Evolutionary conservation across 352 stramenopile species (phyloP).

Genomic region (Phytophthora agathidicida): DNA sequence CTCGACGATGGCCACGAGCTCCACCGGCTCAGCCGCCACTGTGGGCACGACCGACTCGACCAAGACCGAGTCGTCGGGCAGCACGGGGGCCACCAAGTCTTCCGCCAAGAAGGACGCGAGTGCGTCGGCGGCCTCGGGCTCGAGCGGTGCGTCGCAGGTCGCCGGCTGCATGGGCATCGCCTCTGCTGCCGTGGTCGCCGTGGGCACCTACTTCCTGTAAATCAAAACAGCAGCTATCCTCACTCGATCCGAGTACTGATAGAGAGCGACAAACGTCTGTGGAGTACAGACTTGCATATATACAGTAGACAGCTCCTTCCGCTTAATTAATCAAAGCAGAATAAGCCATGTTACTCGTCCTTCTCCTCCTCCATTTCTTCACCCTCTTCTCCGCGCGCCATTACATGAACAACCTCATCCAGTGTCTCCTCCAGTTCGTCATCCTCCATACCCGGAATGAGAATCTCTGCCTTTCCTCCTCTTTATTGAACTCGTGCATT

Average conservation of each 20-base stretch:
- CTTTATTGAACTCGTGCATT: too few species aligned
- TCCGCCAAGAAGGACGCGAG: neutral
- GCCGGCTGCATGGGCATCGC: slow-evolving; percentile 17
- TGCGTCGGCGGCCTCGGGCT: slow-evolving; percentile 9
- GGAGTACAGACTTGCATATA: slow-evolving; percentile 28
- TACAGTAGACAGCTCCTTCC: too few species aligned
- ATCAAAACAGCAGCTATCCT: neutral
- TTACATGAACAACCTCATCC: too few species aligned
- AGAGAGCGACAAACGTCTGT: too few species aligned
- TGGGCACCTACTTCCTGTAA: slow-evolving; percentile 37
- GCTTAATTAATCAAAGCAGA: too few species aligned
- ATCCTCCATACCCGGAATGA: too few species aligned
- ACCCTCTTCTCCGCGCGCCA: too few species aligned
- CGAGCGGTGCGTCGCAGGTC: slow-evolving; percentile 14
- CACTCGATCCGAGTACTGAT: slow-evolving; percentile 4
- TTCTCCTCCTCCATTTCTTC: too few species aligned
- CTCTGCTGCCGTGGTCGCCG: slow-evolving; percentile 18
- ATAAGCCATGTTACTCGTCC: too few species aligned
- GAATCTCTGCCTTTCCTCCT: too few species aligned
- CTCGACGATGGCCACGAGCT: neutral
- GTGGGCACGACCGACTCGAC: slow-evolving; percentile 4
- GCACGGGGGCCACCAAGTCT: neutral
- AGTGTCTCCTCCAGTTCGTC: too few species aligned
- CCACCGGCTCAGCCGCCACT: neutral
- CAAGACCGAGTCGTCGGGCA: slow-evolving; percentile 2